Evolutionary conservation across 129 eudicot genomes (phyloP).

Genomic region (Escallonia rubra): DNA sequence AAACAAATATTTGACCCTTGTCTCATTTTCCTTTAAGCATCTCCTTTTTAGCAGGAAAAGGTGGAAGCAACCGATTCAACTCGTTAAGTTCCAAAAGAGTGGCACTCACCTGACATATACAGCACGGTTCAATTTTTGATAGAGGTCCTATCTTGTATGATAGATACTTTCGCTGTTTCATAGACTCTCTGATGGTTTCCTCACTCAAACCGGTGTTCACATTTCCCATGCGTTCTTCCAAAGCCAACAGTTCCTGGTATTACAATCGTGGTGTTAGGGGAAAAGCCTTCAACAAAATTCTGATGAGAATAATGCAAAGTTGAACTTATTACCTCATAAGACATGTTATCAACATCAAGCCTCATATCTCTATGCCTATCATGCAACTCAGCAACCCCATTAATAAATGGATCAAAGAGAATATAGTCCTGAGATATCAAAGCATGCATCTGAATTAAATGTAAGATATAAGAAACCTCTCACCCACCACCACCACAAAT

Average conservation of each 20-base stretch:
- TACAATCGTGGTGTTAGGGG: not conserved
- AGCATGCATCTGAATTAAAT: not conserved
- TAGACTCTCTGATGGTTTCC: constrained; percentile 38
- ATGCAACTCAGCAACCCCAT: constrained; percentile 62
- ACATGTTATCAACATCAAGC: constrained; percentile 88
- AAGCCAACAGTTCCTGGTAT: constrained; percentile 66
- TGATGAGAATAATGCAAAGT: not conserved
- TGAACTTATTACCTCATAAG: constrained; percentile 60
- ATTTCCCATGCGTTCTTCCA: constrained; percentile 75
- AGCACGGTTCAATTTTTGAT: constrained; percentile 39
- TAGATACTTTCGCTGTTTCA: constrained; percentile 48
- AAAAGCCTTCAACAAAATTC: not conserved
- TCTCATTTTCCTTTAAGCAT: not conserved
- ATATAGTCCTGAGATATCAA: constrained; percentile 48
- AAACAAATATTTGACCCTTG: not conserved
- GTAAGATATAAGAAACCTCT: too few relatives aligned
- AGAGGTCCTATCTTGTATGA: constrained; percentile 28
- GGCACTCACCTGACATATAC: constrained; percentile 67
- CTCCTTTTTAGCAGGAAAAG: too few relatives aligned
- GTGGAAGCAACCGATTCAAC: too few relatives aligned
- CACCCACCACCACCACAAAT: too few relatives aligned
- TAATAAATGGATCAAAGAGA: constrained; percentile 62
- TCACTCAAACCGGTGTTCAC: constrained; percentile 75
- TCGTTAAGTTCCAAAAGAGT: not conserved
- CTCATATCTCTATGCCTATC: constrained; percentile 86